Percentiles rank a stretch among this genome's conserved stretches.
Conservation (phyloP, 1,284 basidiomycete genomes). For the Vanrija pseudolonga region DNA sequence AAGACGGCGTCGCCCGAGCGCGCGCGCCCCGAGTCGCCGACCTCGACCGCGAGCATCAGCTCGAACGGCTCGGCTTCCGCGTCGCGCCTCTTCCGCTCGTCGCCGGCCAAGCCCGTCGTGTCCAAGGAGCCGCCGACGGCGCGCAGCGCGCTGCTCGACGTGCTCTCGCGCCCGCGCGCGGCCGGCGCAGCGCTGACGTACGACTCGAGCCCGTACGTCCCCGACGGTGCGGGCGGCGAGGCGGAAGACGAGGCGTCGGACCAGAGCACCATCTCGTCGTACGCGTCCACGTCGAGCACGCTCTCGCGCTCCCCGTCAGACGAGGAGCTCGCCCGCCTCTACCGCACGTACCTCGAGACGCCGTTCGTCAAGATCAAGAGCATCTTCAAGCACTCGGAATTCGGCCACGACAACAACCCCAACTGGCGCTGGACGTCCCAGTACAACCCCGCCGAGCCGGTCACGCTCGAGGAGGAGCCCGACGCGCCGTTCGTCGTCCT, state of each 20-base stretch:
- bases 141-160: slow-evolving; percentile 33
- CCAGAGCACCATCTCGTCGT: slow-evolving; percentile 37
- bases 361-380: slow-evolving; percentile 37
- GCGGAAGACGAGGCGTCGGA: slow-evolving; percentile 36
- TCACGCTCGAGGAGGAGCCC: slow-evolving; percentile 57
- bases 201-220: slow-evolving; percentile 14
- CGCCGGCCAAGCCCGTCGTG: not conserved
- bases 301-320: slow-evolving; percentile 8
- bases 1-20: not conserved
- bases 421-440: slow-evolving; percentile 49
- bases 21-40: not conserved
- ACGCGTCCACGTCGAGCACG: slow-evolving; percentile 20
- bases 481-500: slow-evolving; percentile 88
- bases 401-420: slow-evolving; percentile 46
- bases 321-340: slow-evolving; percentile 36
- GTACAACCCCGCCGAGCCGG: slow-evolving; percentile 50
- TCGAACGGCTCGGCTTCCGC: slow-evolving; percentile 1
- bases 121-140: slow-evolving; percentile 19
- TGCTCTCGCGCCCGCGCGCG: slow-evolving; percentile 32
- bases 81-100: not conserved
- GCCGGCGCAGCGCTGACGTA: slow-evolving; percentile 17
- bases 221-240: not conserved
- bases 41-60: not conserved
- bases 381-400: slow-evolving; percentile 46
- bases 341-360: slow-evolving; percentile 40